Percentiles rank a stretch among this genome's conserved stretches.
phyloP scores from a whole-genome alignment of 2,329 filamentous ascomycete genomes.

The Orbilia brochopaga region DNA sequence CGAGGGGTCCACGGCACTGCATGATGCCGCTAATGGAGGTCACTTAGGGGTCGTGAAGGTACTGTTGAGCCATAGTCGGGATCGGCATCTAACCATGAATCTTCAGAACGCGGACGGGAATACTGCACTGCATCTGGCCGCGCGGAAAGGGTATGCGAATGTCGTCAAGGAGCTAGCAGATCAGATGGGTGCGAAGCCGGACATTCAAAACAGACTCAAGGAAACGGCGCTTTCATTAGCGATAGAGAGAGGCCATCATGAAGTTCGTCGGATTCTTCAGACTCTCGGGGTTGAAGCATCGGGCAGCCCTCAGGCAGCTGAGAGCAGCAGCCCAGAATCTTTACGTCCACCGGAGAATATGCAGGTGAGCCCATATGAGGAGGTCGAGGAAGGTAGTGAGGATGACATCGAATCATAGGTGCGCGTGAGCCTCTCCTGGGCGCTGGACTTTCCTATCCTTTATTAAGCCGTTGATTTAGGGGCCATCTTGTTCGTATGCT shows the following conservation, averaged over 20 bases:
- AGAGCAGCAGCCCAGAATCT: not conserved
- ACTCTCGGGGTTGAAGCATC: not conserved
- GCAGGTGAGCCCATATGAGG: no score
- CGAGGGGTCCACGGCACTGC: slow-evolving; percentile 11
- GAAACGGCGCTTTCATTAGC: slow-evolving; percentile 7
- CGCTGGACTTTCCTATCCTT: no score
- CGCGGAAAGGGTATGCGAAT: not conserved
- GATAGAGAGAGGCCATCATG: not conserved
- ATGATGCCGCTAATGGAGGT: slow-evolving; percentile 16
- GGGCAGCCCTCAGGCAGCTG: not conserved
- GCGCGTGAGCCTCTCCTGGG: no score
- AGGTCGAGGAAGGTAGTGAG: no score
- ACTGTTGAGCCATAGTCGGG: not conserved
- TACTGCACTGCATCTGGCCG: slow-evolving; percentile 23
- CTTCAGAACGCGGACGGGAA: slow-evolving; percentile 10
- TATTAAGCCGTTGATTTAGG: no score
- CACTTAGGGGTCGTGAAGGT: not conserved
- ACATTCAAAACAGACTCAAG: not conserved
- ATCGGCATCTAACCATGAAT: not conserved
- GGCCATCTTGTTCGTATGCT: no score
- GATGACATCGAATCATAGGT: no score
- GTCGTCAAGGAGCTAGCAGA: slow-evolving; percentile 3
- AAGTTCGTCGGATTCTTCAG: slow-evolving; percentile 3
- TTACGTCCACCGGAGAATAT: no score
- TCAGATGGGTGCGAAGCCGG: slow-evolving; percentile 8